Base-by-base conservation (phyloP, 164 flowering plant genomes). In the Vitis riparia region DNA sequence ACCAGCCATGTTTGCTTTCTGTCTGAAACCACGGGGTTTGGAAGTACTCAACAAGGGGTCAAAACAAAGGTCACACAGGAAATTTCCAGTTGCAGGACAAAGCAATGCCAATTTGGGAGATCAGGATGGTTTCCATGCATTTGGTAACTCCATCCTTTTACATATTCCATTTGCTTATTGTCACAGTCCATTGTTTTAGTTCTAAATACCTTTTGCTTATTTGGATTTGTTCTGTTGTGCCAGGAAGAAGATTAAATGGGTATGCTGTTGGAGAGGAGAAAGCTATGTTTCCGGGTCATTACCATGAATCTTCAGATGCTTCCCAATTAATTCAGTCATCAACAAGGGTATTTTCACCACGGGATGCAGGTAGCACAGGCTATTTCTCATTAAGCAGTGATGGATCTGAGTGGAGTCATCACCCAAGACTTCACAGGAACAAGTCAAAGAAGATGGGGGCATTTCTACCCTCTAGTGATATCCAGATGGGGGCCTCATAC, bases 1-100 rank as follows among this genome's bases (percentile, higher is more conserved):
- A 79, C 99, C 99, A 69, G 82, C 88, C 29, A 90, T 93, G 94
- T 91, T 86, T 86, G 97, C 99, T 62, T 96, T 96, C 78, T 96
- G 99, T 82, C 71, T 92, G 82, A 88, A 86, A 71, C 98, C 99
- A 11, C 89, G 97, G 50, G 99, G 99, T n/a, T 79, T 96, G 80
- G 98, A 93, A 76, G 82, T 88, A 55, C 89, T 87, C 16, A 91
- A 89, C 83, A 93, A 79, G 76, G 91, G 89, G 8, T 85, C 97
- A 50, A 96, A 92, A 76, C 97, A 92, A 50, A 81, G 98, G 72
- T 82, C 97, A 4, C 98, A 93, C 1, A 90, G 78, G 82, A 92
- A 71, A 72, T 32, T 87, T n/a, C 65, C 85, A 11, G 80, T 83
- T 59, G 71, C 84, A 65, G 88, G 85, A 17, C 86, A 86, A 47